Base-by-base conservation (phyloP, 805 yeast genomes). In the Henningerozyma blattae region DNA sequence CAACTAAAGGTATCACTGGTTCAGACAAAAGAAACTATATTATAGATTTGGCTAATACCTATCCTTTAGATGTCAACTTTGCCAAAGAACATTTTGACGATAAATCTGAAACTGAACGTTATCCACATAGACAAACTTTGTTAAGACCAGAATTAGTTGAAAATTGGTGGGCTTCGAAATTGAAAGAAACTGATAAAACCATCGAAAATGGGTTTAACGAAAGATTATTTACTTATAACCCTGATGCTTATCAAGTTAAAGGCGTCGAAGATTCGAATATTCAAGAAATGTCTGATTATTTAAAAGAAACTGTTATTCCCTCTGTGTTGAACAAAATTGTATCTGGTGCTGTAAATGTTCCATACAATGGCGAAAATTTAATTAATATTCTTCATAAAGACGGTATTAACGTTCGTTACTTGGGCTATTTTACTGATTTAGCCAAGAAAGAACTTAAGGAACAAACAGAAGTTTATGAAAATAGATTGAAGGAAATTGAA, bases 351-450 rank as follows among this genome's bases (percentile, higher is more conserved):
- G 58, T 62, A 17, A 44, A 60, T 15, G 70, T 77, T 26, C 95
- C 97, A 29, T 63, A 81, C 36, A 94, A 86, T 52, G 95, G 97
- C 43, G 51, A 59, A 3, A 91, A 86, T 48, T 68, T 91, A 46
- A 61, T 82, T 15, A 62, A 66, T 28, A 53, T 67, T 34, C 58
- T 89, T 58, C 98, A 91, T 57, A 71, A 70, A 41, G 64, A 66
- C 35, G 98, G 98, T 65, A 76, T 89, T 54, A 87, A 85, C 56
- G 53, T 87, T 59, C 79, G 97, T 62, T 89, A 89, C 52, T 66
- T 89, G 48, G 95, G 95, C 39, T 50, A 59, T 37, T 36, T 49
- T 30, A 48, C 57, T 35, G 50, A 54, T 27, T 44, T 58, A 24
- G 60, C 58, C 9, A 52, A 62, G 34, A 46, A 32, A 30, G 35